phyloP scores from a whole-genome alignment of 176 grass and related monocot species.

The Avena insularis region DNA sequence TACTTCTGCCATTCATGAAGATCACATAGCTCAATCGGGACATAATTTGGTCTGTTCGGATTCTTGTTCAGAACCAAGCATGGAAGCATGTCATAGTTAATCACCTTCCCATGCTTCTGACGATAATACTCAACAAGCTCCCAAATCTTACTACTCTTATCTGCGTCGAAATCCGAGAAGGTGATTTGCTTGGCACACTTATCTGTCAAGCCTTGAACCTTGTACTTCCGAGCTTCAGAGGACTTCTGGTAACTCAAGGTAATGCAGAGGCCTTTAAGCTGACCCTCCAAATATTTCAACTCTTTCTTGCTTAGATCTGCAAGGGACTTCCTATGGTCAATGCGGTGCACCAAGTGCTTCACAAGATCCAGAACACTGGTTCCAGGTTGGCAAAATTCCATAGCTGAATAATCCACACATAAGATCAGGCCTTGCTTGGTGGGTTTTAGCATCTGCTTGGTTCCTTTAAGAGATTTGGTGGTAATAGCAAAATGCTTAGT shows the following conservation, averaged over 20 bases:
- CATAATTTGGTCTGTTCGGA: slow-evolving; percentile 44
- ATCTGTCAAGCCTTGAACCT: slow-evolving; percentile 45
- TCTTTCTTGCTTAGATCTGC: neutral
- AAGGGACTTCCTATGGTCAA: neutral
- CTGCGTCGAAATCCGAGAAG: slow-evolving; percentile 39
- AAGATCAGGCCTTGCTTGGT: slow-evolving; percentile 48
- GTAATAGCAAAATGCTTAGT: neutral
- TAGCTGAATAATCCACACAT: slow-evolving; percentile 48
- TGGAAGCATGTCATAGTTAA: slow-evolving; percentile 44
- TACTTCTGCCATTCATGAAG: slow-evolving; percentile 51
- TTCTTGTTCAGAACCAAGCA: slow-evolving; percentile 61
- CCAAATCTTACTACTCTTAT: neutral
- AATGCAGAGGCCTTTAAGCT: slow-evolving; percentile 48
- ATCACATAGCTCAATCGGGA: slow-evolving; percentile 56
- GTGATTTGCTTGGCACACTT: slow-evolving; percentile 35
- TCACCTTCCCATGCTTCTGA: slow-evolving; percentile 11
- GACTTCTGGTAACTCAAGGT: slow-evolving; percentile 47
- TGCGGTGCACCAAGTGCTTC: neutral
- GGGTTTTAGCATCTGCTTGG: slow-evolving; percentile 45
- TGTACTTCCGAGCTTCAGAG: slow-evolving; percentile 41
- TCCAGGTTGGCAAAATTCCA: slow-evolving; percentile 48
- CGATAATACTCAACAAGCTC: slow-evolving; percentile 43
- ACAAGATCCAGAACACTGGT: slow-evolving; percentile 36
- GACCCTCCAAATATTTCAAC: neutral
- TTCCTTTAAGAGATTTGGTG: slow-evolving; percentile 43